These are phyloP conservation scores for Suillus weaverae DNA, from an alignment of 768 basidiomycete genomes.

Conservation along the genomic window DNA sequence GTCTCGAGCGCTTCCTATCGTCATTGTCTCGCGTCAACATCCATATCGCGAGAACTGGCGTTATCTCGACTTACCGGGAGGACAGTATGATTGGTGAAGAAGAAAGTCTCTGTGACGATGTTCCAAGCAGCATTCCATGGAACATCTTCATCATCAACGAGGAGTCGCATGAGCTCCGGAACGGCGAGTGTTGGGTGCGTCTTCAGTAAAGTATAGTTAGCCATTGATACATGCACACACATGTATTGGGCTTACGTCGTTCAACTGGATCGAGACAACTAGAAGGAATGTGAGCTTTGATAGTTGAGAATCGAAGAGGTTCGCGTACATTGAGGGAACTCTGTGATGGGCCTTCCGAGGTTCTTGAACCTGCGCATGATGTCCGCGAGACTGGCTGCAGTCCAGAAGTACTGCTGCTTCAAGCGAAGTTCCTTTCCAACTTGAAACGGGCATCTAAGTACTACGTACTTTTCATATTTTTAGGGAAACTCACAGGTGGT, in stretches of 20 bases:
- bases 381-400: constrained; percentile 82
- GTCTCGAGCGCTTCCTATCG: constrained; percentile 80
- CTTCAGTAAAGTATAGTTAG: constrained; percentile 35
- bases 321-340: constrained; percentile 77
- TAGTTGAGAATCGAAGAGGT: not conserved
- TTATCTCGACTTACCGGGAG: constrained; percentile 59
- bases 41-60: not conserved
- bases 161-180: constrained; percentile 90
- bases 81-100: constrained; percentile 96
- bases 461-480: not conserved
- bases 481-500: constrained; percentile 49
- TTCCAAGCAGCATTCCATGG: constrained; percentile 84
- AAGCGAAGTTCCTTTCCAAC: constrained; percentile 87
- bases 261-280: constrained; percentile 94
- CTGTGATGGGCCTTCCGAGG: constrained; percentile 71
- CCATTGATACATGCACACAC: not conserved
- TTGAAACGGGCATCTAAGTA: constrained; percentile 24
- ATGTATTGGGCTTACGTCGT: constrained; percentile 57
- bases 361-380: constrained; percentile 94
- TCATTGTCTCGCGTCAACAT: not conserved
- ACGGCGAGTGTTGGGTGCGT: constrained; percentile 96
- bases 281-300: constrained; percentile 8
- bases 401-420: constrained; percentile 98
- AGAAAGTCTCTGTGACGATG: constrained; percentile 88
- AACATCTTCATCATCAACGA: constrained; percentile 89